Evolutionary conservation across 169 alveolate genomes (phyloP), one percentile per base, ranked within the genome.

Genomic region (Prorocentrum cordatum): DNA sequence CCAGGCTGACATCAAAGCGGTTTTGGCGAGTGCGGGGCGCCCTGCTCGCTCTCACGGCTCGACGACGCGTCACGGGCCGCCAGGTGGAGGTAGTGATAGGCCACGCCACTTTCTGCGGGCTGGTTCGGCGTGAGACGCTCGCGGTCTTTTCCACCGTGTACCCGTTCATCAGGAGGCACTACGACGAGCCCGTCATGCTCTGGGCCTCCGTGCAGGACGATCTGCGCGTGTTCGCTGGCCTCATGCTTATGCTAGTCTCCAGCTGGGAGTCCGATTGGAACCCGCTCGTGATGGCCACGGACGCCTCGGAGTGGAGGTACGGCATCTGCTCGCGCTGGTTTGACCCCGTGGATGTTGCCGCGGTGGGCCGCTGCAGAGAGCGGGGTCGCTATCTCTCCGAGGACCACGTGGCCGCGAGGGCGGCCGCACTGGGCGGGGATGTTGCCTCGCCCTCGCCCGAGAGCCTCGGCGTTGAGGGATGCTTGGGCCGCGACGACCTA

Each of bases 241-340:
- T 73, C 35, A 50, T 73, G 54, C 31, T 54, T 0, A n/a, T 22
- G 10, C 33, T 50, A 1, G 47, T 12, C 2, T 27, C 47, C 5
- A 70, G 50, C 16, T 75, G 86, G 86, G 50, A 45, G 72, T 0
- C 62, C 24, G 32, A 27, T 3, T 75, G 86, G 86, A 75, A 75
- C n/a, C 27, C 32, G 10, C 16, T 35, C 12, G 59, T 75, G 1
- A n/a, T 42, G 0, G 24, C 62, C 14, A 24, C 62, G 1, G 86
- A 75, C 22, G 20, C 73, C n/a, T 35, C 62, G 0, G 2, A 35
- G n/a, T 20, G 16, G 5, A 72, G 86, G 1, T 75, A 24, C 20
- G 61, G 61, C n/a, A n/a, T n/a, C n/a, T n/a, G n/a, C n/a, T n/a
- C n/a, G n/a, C n/a, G n/a, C n/a, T n/a, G n/a, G n/a, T n/a, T n/a